A percentile compares a stretch with the other conserved stretches of the same genome.
Conservation (phyloP, 192 early-diverging fungal species). For the Backusella luteola region DNA sequence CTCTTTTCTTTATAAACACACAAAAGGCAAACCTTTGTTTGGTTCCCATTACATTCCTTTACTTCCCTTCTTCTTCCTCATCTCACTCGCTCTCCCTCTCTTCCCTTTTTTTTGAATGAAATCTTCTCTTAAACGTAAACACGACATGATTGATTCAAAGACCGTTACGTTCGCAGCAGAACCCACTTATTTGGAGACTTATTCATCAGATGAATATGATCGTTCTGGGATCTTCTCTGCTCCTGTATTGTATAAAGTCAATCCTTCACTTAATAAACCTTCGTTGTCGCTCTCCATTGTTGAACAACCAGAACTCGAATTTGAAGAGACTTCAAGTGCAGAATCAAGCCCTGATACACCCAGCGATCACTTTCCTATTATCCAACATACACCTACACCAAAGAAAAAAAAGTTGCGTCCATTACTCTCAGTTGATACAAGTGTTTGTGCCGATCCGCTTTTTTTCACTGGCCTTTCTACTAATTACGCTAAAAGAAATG, state of each 20-base stretch:
- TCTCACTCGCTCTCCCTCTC: not conserved
- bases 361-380: not conserved
- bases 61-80: not conserved
- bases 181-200: not conserved
- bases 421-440: constrained; percentile 14
- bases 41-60: not conserved
- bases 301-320: not conserved
- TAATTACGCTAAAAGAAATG: constrained; percentile 2
- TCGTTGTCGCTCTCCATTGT: not conserved
- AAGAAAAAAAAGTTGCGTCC: constrained; percentile 16
- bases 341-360: constrained; percentile 14
- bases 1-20: constrained; percentile 11
- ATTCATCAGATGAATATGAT: constrained; percentile 17
- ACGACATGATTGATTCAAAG: not conserved
- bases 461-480: constrained; percentile 18
- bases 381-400: not conserved
- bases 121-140: constrained; percentile 3
- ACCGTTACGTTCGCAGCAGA: constrained; percentile 5
- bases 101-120: not conserved
- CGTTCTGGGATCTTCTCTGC: not conserved
- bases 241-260: constrained; percentile 19
- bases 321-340: constrained; percentile 7
- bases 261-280: constrained; percentile 13
- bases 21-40: constrained; percentile 10
- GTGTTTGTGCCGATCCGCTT: constrained; percentile 13